Base-by-base conservation (phyloP, 2,329 filamentous ascomycete species). In the Diatrype stigma region DNA sequence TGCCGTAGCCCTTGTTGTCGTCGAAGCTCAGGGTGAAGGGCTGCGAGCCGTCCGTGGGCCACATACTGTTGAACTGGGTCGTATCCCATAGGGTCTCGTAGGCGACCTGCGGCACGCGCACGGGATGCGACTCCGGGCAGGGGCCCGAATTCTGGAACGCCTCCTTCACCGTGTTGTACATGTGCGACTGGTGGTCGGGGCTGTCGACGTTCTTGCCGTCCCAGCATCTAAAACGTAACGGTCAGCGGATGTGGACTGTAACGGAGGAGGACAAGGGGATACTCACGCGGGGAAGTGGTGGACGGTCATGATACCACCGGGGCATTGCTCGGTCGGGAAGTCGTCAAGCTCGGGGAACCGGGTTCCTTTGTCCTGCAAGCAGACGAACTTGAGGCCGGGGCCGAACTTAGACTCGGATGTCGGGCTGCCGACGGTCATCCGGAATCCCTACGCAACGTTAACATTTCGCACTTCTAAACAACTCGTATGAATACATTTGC, bases 81-180 rank as follows among this genome's bases (percentile, higher is more conserved):
- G 70, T 72, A 49, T 74, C 68, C 69, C 73, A 76, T 54, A 76
- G 70, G 30, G 75, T 73, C 58, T 76, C 73, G 62, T 73, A 66
- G 3, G 63, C 56, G 8, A 76, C 61, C 54, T 76, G 75, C 0
- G 73, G 67, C 4, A 76, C 66, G 3, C 69, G 67, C 5, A 71
- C 65, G 6, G 75, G 75, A 60, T 77, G 63, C 17, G 61, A 63
- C 3, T 57, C 59, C 1, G 73, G 72, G 54, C 73, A 76, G 2
- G 67, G 53, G 0, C 61, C 61, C 2, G 60, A 58, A 52, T 61
- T 61, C 48, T 53, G 52, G 56, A 65, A 64, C 3, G 59, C 61
- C 26, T 63, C 62, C 40, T 62, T 63, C 4, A 61, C 60, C 6
- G 63, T 66, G 56, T 64, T 70, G 60, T 72, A 61, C 57, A 61